Evolutionary conservation across 2,329 filamentous ascomycete species (phyloP).

Genomic region (Botrytis tulipae): DNA sequence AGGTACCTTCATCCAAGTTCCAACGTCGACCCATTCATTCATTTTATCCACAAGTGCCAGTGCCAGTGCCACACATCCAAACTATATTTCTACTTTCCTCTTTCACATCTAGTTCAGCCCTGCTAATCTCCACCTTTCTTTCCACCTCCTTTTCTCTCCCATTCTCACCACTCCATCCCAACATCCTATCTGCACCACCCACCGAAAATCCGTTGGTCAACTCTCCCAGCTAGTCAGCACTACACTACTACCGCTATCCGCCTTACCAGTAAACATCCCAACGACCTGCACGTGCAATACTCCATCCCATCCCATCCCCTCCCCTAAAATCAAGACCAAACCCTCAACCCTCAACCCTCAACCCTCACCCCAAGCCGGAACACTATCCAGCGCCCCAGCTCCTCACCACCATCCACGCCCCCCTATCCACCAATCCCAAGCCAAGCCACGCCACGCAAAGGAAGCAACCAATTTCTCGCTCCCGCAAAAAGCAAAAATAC

Average conservation of each 20-base stretch:
- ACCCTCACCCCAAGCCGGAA: background rate
- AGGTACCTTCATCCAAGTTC: background rate
- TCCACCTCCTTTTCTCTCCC: no score
- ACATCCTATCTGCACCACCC: background rate
- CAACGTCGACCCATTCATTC: background rate
- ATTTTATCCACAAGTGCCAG: background rate
- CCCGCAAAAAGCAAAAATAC: background rate
- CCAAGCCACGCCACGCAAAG: background rate
- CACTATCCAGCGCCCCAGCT: background rate
- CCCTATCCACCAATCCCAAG: background rate
- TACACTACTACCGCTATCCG: background rate
- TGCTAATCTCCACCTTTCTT: background rate
- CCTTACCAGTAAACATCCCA: background rate
- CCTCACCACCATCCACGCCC: background rate
- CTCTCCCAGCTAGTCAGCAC: background rate
- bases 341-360: no score
- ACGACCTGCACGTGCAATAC: background rate
- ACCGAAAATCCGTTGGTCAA: background rate
- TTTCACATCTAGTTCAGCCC: slow-evolving; percentile 6
- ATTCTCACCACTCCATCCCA: background rate
- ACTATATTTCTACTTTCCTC: background rate
- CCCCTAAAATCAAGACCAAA: no score
- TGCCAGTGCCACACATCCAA: background rate
- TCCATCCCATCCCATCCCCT: background rate
- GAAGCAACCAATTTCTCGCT: background rate